Percentiles rank a stretch among this genome's conserved stretches.
Evolutionary conservation across 2,329 filamentous ascomycete species (phyloP).

Genomic region (Chaetomium sp.): DNA sequence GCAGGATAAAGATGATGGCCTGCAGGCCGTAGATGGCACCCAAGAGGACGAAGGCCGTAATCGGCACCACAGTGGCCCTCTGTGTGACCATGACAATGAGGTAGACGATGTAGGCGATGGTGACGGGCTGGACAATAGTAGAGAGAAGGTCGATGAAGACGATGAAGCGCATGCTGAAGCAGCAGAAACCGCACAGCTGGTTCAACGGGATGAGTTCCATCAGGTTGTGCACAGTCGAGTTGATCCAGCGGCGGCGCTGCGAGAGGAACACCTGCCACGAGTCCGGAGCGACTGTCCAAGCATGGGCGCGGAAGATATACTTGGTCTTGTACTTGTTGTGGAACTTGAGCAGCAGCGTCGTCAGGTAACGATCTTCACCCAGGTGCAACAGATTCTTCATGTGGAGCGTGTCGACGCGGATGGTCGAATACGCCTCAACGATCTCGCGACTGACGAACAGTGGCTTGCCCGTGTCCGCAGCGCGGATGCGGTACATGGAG

Average conservation of each 20-base stretch:
- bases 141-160: conserved; percentile 93
- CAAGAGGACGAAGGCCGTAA: conserved; percentile 86
- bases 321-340: conserved; percentile 98
- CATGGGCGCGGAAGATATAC: conserved; percentile 88
- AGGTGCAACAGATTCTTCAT: conserved; percentile 98
- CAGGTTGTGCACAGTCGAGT: conserved; percentile 97
- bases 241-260: conserved; percentile 98
- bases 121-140: conserved; percentile 89
- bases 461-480: conserved; percentile 91
- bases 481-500: conserved; percentile 97
- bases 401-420: conserved; percentile 95
- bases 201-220: conserved; percentile 91
- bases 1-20: conserved; percentile 93
- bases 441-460: conserved; percentile 94
- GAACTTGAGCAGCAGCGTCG: conserved; percentile 88
- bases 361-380: conserved; percentile 96
- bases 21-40: conserved; percentile 97
- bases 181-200: conserved; percentile 98
- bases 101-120: conserved; percentile 85
- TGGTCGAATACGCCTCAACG: conserved; percentile 83
- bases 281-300: conserved; percentile 96
- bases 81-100: conserved; percentile 73
- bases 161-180: conserved; percentile 98
- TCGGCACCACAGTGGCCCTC: conserved; percentile 67
- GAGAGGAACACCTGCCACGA: conserved; percentile 94